Evolutionary conservation across 805 yeast species (phyloP).

Genomic region (Isabelozyma rhagii): DNA sequence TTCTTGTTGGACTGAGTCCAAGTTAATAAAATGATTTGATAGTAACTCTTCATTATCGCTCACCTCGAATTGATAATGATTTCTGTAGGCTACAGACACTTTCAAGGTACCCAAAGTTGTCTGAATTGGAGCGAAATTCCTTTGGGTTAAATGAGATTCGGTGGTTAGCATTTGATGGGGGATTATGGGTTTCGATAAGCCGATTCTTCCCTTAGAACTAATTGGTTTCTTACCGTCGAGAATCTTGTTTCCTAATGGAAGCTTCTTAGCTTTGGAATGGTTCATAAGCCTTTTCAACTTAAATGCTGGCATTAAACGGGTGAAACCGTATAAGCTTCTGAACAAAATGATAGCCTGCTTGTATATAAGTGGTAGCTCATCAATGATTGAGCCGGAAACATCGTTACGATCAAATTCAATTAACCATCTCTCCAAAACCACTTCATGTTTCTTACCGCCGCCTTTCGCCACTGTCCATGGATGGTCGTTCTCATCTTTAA

Average conservation of each 20-base stretch:
- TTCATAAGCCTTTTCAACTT: slow-evolving; percentile 43
- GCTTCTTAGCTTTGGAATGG: slow-evolving; percentile 13
- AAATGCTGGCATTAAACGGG: slow-evolving; percentile 70
- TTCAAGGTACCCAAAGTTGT: slow-evolving; percentile 74
- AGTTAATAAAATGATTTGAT: slow-evolving; percentile 51
- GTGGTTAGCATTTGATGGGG: slow-evolving; percentile 34
- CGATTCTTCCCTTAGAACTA: slow-evolving; percentile 78
- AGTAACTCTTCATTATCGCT: slow-evolving; percentile 64
- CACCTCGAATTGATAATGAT: slow-evolving; percentile 63
- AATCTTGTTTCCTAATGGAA: slow-evolving; percentile 56
- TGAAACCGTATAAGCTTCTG: slow-evolving; percentile 66
- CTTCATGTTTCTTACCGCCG: slow-evolving; percentile 67
- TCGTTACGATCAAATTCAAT: slow-evolving; percentile 65
- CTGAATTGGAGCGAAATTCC: slow-evolving; percentile 63
- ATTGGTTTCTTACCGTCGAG: slow-evolving; percentile 79
- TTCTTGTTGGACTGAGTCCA: slow-evolving; percentile 31
- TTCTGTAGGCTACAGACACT: slow-evolving; percentile 77
- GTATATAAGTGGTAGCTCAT: slow-evolving; percentile 66
- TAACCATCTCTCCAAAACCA: slow-evolving; percentile 94
- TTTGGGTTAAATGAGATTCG: slow-evolving; percentile 56
- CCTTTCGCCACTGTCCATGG: slow-evolving; percentile 55
- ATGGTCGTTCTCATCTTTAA: slow-evolving; percentile 53
- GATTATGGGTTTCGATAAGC: slow-evolving; percentile 68
- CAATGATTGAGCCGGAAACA: slow-evolving; percentile 30
- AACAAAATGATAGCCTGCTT: slow-evolving; percentile 72